A percentile compares a stretch with the other conserved stretches of the same genome.
Conservation (phyloP, 192 early-diverging fungal species). For the Lobosporangium transversale region DNA sequence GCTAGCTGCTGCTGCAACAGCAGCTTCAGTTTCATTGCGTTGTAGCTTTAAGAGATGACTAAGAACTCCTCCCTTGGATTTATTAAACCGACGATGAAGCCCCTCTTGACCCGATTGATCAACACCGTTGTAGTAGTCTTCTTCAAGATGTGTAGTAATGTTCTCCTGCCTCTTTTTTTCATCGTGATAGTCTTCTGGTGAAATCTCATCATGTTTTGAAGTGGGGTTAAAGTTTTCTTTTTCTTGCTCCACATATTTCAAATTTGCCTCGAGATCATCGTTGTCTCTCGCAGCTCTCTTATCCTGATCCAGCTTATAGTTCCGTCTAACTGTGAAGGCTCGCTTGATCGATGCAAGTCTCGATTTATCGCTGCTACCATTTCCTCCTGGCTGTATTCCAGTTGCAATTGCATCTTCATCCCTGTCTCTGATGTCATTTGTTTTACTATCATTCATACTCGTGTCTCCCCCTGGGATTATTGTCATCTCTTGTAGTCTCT, state of each 20-base stretch:
- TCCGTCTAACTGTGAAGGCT: slow-evolving; percentile 8
- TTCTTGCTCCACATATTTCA: not conserved
- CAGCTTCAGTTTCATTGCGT: slow-evolving; percentile 20
- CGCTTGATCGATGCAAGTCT: slow-evolving; percentile 20
- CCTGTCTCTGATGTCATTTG: not conserved
- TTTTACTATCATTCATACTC: not conserved
- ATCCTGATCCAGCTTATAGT: not conserved
- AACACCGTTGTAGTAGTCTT: not conserved
- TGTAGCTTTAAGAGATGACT: slow-evolving; percentile 45
- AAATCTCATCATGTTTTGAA: no score
- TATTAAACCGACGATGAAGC: slow-evolving; percentile 18
- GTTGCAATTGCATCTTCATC: not conserved
- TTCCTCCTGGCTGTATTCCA: not conserved
- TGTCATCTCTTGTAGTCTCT: slow-evolving; percentile 6
- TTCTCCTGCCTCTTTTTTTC: no score
- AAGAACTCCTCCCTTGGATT: slow-evolving; percentile 41
- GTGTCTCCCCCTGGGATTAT: not conserved
- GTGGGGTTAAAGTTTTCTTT: not conserved
- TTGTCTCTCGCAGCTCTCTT: not conserved
- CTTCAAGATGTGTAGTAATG: not conserved
- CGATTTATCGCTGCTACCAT: not conserved
- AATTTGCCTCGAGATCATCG: slow-evolving; percentile 10
- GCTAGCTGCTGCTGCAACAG: not conserved
- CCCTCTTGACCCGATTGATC: not conserved
- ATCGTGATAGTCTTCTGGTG: no score